Evolutionary conservation across 2,329 filamentous ascomycete genomes (phyloP).

Genomic region (Penicillium sp.): DNA sequence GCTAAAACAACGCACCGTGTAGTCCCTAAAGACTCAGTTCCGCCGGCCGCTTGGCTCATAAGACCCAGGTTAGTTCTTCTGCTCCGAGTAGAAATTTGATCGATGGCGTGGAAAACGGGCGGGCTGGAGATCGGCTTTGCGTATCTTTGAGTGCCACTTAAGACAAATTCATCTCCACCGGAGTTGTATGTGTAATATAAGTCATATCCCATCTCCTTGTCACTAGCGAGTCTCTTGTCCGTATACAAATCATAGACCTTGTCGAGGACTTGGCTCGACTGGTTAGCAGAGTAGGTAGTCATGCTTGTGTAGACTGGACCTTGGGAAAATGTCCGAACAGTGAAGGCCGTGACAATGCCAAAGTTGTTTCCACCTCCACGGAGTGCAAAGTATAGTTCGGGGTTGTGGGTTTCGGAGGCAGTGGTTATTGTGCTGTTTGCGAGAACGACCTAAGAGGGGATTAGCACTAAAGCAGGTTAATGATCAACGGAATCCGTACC

Average conservation of each 20-base stretch:
- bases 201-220: conserved; percentile 20
- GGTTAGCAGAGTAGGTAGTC: conserved; percentile 16
- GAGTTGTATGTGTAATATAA: conserved; percentile 18
- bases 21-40: conserved; percentile 4
- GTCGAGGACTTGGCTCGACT: conserved; percentile 5
- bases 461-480: neutral
- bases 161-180: conserved; percentile 6
- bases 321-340: conserved; percentile 37
- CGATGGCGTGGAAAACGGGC: conserved; percentile 12
- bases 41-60: neutral
- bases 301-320: conserved; percentile 39
- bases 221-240: conserved; percentile 7
- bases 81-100: conserved; percentile 14
- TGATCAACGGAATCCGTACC: neutral
- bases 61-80: neutral
- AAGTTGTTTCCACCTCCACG: conserved; percentile 44
- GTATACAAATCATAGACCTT: conserved; percentile 11
- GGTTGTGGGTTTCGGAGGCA: conserved; percentile 27
- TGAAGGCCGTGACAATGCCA: conserved; percentile 38
- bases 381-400: conserved; percentile 39
- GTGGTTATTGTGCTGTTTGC: conserved; percentile 26
- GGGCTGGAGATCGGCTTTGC: conserved; percentile 15
- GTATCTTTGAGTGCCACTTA: conserved; percentile 21
- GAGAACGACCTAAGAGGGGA: conserved; percentile 15
- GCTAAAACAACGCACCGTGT: conserved; percentile 3